phyloP scores from a whole-genome alignment of 2,329 filamentous ascomycete genomes.

The Cylindrodendrum hubeiense region DNA sequence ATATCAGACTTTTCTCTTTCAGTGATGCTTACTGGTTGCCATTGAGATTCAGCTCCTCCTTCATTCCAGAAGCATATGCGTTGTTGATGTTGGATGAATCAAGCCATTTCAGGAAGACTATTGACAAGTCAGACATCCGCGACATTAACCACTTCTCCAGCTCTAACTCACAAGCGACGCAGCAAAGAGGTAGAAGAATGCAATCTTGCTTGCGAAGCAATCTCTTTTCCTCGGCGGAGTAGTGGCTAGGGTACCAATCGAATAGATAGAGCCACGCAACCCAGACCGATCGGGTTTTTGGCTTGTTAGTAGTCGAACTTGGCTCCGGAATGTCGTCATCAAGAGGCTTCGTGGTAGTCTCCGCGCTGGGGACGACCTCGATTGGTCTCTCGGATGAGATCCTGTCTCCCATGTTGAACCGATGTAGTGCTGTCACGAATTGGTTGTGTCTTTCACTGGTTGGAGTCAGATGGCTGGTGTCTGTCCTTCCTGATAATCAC shows the following conservation, averaged over 20 bases:
- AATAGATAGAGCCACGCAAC: slow-evolving; percentile 47
- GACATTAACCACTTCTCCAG: neutral
- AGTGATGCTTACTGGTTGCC: slow-evolving; percentile 50
- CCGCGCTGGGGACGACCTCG: too few relatives aligned
- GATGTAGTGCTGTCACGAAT: too few relatives aligned
- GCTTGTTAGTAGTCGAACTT: too few relatives aligned
- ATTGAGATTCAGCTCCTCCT: slow-evolving; percentile 49
- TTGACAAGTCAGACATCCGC: neutral
- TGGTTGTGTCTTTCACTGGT: too few relatives aligned
- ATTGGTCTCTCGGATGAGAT: too few relatives aligned
- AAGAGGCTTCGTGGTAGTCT: too few relatives aligned
- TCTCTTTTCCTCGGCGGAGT: slow-evolving; percentile 48
- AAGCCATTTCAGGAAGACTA: slow-evolving; percentile 49
- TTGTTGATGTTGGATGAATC: slow-evolving; percentile 49
- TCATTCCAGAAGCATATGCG: slow-evolving; percentile 56
- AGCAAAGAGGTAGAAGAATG: slow-evolving; percentile 44
- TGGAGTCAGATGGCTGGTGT: too few relatives aligned
- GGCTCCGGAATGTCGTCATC: too few relatives aligned
- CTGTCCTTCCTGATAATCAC: too few relatives aligned
- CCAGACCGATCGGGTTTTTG: too few relatives aligned
- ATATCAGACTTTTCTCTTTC: too few relatives aligned
- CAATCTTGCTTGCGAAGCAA: slow-evolving; percentile 43
- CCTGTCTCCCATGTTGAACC: too few relatives aligned
- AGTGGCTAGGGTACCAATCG: slow-evolving; percentile 50
- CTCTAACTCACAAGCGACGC: slow-evolving; percentile 20